Percentiles rank a stretch among this genome's conserved stretches.
These are phyloP conservation scores for Meyerozyma sp. DNA, from an alignment of 1,139 yeast species.

Conservation along the genomic window DNA sequence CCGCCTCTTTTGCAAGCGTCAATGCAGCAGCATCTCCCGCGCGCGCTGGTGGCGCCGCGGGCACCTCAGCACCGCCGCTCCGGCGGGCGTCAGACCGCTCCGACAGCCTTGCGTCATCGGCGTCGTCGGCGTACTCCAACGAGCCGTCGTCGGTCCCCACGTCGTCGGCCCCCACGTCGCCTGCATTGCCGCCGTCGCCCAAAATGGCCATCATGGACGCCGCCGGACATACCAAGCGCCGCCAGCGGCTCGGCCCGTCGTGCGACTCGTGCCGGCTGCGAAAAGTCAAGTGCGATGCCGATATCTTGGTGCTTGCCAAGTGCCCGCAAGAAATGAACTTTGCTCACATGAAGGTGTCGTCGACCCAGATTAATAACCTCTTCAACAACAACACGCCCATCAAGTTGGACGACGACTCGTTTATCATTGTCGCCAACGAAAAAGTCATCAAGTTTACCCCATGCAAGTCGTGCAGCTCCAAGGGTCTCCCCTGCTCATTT, in stretches of 20 bases:
- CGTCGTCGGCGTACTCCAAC: background rate
- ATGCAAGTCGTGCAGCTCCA: slow-evolving; percentile 45
- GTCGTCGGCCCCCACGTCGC: background rate
- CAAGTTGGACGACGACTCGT: slow-evolving; percentile 6
- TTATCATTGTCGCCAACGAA: slow-evolving; percentile 18
- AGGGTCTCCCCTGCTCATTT: slow-evolving; percentile 43
- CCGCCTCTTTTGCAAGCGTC: background rate
- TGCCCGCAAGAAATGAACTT: slow-evolving; percentile 1
- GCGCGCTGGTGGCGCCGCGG: background rate
- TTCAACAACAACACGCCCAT: slow-evolving; percentile 5
- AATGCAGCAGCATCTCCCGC: background rate
- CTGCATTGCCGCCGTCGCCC: background rate
- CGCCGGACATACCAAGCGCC: slow-evolving; percentile 21
- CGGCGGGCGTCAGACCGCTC: background rate
- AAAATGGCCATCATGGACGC: background rate
- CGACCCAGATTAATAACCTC: slow-evolving; percentile 1
- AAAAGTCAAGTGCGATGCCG: slow-evolving; percentile 73
- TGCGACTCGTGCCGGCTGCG: slow-evolving; percentile 70
- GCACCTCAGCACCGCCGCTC: background rate
- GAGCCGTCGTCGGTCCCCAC: background rate
- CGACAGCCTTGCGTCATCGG: background rate
- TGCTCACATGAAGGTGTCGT: background rate
- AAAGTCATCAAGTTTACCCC: slow-evolving; percentile 45
- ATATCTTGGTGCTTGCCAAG: slow-evolving; percentile 22
- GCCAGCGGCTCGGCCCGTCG: slow-evolving; percentile 71